These are phyloP conservation scores for Nicotiana sylvestris DNA, from an alignment of 257 asterid species.

Conservation along the genomic window DNA sequence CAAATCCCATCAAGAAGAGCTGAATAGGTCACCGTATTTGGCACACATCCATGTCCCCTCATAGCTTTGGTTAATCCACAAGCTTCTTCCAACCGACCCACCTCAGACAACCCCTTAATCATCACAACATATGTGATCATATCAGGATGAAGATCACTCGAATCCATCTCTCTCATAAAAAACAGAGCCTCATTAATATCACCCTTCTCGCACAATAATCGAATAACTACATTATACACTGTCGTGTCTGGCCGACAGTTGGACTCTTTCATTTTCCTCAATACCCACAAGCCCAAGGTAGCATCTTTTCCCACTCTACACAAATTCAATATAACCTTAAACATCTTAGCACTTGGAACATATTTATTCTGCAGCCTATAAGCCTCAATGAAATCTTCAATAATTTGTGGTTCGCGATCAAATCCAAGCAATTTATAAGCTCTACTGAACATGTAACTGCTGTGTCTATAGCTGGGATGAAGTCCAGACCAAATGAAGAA, in stretches of 20 bases:
- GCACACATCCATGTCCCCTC: conserved; percentile 63
- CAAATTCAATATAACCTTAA: conserved; percentile 65
- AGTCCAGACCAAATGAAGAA: conserved; percentile 91
- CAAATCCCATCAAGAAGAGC: conserved; percentile 66
- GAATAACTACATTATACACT: conserved; percentile 68
- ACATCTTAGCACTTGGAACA: conserved; percentile 49
- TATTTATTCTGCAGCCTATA: conserved; percentile 33
- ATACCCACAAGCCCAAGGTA: conserved; percentile 59
- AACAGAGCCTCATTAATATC: conserved; percentile 48
- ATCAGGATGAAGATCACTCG: conserved; percentile 68
- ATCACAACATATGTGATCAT: conserved; percentile 49
- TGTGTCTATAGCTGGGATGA: conserved; percentile 58
- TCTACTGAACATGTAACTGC: conserved; percentile 43
- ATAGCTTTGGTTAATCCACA: conserved; percentile 43
- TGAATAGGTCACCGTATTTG: conserved; percentile 59
- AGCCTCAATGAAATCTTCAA: conserved; percentile 49
- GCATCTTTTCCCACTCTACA: conserved; percentile 75
- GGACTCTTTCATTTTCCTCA: conserved; percentile 73
- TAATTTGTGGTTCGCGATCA: conserved; percentile 36
- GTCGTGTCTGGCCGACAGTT: conserved; percentile 64
- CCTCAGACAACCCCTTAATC: conserved; percentile 61
- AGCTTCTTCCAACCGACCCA: conserved; percentile 67
- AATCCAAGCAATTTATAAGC: conserved; percentile 59
- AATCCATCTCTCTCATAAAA: conserved; percentile 72
- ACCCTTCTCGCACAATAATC: conserved; percentile 48